Conservation (phyloP, 331 rosid genomes). For the Prunus yedoensis region DNA sequence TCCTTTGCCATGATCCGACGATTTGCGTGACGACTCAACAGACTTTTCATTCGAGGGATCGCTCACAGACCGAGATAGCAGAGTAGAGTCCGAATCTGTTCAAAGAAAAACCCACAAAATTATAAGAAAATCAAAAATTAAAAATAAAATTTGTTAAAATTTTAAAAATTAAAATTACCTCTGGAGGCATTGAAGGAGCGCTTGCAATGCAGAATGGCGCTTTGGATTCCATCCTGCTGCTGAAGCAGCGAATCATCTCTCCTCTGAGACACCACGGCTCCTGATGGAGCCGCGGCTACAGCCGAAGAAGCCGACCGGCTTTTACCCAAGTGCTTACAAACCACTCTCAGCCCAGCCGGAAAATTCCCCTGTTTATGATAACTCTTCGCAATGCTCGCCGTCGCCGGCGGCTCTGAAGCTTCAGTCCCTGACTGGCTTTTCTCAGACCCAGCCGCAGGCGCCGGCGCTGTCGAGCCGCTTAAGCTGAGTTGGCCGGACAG, state of each 20-base stretch:
- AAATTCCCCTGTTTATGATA: slow-evolving; percentile 46
- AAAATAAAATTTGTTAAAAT: not conserved
- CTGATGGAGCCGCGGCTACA: slow-evolving; percentile 64
- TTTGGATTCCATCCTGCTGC: slow-evolving; percentile 95
- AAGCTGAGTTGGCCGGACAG: slow-evolving; percentile 51
- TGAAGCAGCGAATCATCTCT: slow-evolving; percentile 87
- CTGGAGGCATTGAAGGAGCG: slow-evolving; percentile 81
- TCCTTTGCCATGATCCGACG: slow-evolving; percentile 28
- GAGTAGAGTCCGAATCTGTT: slow-evolving; percentile 57
- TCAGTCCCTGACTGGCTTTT: slow-evolving; percentile 26
- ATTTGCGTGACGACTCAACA: slow-evolving; percentile 36
- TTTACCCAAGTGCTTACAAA: slow-evolving; percentile 88
- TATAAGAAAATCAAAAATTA: not conserved
- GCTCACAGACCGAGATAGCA: slow-evolving; percentile 58
- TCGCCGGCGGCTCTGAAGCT: slow-evolving; percentile 21
- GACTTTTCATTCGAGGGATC: slow-evolving; percentile 51
- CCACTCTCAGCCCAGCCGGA: slow-evolving; percentile 74
- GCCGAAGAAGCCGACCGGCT: slow-evolving; percentile 93
- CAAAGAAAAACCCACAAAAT: not conserved
- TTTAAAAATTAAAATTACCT: slow-evolving; percentile 31
- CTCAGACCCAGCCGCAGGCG: slow-evolving; percentile 18
- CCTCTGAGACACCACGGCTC: slow-evolving; percentile 42
- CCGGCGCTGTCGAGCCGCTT: slow-evolving; percentile 10
- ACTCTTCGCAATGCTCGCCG: slow-evolving; percentile 28
- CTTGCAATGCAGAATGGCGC: slow-evolving; percentile 97